phyloP scores from a whole-genome alignment of 2,329 filamentous ascomycete genomes.

The Curvularia lunata region DNA sequence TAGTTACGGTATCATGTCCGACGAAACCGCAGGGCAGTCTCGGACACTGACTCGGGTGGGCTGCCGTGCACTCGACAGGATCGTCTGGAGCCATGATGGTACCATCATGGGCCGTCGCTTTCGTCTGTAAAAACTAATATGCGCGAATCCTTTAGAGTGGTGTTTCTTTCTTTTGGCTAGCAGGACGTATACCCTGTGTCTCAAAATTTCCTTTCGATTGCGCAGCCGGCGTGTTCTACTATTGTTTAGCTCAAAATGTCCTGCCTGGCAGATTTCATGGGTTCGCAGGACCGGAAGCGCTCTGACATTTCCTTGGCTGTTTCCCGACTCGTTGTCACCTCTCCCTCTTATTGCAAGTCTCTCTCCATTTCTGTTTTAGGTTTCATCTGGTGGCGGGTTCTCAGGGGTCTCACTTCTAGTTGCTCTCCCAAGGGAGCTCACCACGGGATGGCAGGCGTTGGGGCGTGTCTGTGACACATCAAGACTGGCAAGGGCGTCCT shows the following conservation, averaged over 20 bases:
- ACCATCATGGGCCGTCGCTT: constrained; percentile 10
- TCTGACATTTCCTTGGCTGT: constrained; percentile 31
- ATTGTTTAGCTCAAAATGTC: constrained; percentile 28
- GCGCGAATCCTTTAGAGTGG: constrained; percentile 43
- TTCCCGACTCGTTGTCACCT: constrained; percentile 27
- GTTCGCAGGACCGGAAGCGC: constrained; percentile 29
- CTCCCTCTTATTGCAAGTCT: constrained; percentile 35
- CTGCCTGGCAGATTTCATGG: constrained; percentile 37
- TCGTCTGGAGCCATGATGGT: background rate
- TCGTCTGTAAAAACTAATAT: constrained; percentile 44
- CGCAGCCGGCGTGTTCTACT: constrained; percentile 38
- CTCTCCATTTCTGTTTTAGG: constrained; percentile 31
- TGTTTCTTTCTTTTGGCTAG: constrained; percentile 46
- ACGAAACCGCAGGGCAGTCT: constrained; percentile 7
- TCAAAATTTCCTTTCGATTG: constrained; percentile 40
- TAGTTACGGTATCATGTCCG: constrained; percentile 5
- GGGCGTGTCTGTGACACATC: constrained; percentile 37
- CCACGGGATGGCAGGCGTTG: constrained; percentile 37
- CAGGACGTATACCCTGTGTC: constrained; percentile 52
- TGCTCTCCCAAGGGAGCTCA: constrained; percentile 19
- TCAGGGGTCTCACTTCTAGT: constrained; percentile 18
- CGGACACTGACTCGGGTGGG: background rate
- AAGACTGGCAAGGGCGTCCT: constrained; percentile 44
- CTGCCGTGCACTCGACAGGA: background rate
- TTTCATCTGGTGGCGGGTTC: constrained; percentile 18